These are phyloP conservation scores for Sporothrix inflata DNA, from an alignment of 2,329 filamentous ascomycete genomes.

Conservation along the genomic window DNA sequence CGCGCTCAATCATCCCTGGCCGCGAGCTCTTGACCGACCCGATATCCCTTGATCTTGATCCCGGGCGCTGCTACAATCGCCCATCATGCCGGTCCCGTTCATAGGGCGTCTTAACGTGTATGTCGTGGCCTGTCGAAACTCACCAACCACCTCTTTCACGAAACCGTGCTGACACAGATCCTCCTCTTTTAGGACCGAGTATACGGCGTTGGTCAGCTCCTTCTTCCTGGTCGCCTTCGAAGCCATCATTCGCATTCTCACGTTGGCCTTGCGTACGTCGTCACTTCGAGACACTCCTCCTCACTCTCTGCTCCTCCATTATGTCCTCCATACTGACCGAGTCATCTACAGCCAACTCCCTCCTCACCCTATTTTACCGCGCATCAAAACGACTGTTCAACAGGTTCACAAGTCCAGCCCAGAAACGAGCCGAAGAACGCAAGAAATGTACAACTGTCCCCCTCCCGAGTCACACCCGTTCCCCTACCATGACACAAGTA, in stretches of 20 bases:
- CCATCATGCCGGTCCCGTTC: constrained; percentile 56
- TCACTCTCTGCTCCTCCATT: background rate
- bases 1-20: too few species aligned
- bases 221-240: constrained; percentile 83
- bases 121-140: constrained; percentile 36
- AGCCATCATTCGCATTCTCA: constrained; percentile 79
- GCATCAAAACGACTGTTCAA: constrained; percentile 84
- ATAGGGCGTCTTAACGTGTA: constrained; percentile 57
- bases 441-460: constrained; percentile 59
- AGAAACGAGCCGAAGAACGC: constrained; percentile 67
- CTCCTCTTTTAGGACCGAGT: constrained; percentile 67
- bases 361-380: constrained; percentile 81
- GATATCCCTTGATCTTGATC: background rate
- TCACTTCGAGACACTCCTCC: background rate
- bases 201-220: constrained; percentile 82
- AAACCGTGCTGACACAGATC: constrained; percentile 25
- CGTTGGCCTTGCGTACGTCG: constrained; percentile 78
- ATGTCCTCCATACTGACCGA: background rate
- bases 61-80: background rate
- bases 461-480: too few species aligned
- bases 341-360: constrained; percentile 67
- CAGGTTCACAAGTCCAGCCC: constrained; percentile 69
- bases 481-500: constrained; percentile 50
- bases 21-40: background rate
- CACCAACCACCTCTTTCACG: background rate